Base-by-base conservation (phyloP, 75 land plant genomes). In the Isoetes taiwanensis region DNA sequence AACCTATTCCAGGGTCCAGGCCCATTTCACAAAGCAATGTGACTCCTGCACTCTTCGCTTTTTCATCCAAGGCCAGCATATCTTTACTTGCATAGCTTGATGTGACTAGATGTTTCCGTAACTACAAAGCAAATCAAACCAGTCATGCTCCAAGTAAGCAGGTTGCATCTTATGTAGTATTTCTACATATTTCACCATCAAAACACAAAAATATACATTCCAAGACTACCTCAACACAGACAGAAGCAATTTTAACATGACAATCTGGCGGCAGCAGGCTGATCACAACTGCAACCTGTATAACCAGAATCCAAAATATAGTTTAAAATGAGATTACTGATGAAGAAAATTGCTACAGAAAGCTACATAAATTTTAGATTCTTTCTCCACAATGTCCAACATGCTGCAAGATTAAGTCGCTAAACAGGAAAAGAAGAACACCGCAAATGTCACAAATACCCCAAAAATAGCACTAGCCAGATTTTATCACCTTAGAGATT, bases 1-100 rank as follows among this genome's bases (percentile, higher is more conserved):
- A 70, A 93, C 98, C 98, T 60, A 93, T 93, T 42, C 98, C 98
- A 58, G 98, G 98, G 66, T 93, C 98, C 58, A 93, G 65, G 33
- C 98, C 98, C 98, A 93, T 93, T 64, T 93, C 95, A 59, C 95
- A 73, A 59, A 93, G 89, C 25, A 93, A 72, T 52, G 85, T 75
- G 3, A 93, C 66, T 12, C 85, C 82, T 40, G 90, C 81, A 37
- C 41, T 38, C 63, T 77, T 83, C 19, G 98, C 95, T 58, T 60
- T 61, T 33, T 67, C 76, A 75, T 79, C 63, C 27, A 84, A 70
- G 24, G 32, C 68, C 46, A 78, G 65, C 83, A 84, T 81, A 52
- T 84, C 63, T 52, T 71, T 65, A 69, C 80, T 80, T 37, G 84
- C 81, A 72, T 93, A 93, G 67, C 98, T 93, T 40, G 98, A 89